These are phyloP conservation scores for Lizanozyma gosingica DNA, from an alignment of 1,139 yeast species.

Conservation along the genomic window DNA sequence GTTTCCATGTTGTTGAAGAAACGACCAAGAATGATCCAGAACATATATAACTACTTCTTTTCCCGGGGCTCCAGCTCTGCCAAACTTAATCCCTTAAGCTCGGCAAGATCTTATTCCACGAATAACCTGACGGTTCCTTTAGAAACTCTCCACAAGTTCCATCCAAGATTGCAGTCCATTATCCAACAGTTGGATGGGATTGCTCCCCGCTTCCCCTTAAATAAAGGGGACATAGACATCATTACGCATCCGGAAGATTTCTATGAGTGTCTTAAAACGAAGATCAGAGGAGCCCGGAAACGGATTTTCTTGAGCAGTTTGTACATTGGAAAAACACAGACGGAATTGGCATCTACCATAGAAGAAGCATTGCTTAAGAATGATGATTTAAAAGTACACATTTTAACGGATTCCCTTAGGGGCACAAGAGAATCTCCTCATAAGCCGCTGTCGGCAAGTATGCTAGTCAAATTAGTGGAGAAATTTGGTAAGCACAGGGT, in stretches of 20 bases:
- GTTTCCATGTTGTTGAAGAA: too few species aligned
- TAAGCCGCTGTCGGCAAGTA: conserved; percentile 59
- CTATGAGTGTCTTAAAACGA: conserved; percentile 50
- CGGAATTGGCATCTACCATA: conserved; percentile 59
- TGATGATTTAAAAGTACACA: conserved; percentile 54
- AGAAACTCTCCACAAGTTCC: conserved; percentile 20
- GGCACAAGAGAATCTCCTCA: conserved; percentile 91
- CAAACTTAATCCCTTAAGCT: neutral
- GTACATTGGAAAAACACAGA: conserved; percentile 77
- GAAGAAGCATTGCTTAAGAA: conserved; percentile 50
- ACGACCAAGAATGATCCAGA: neutral
- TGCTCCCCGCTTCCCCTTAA: conserved; percentile 63
- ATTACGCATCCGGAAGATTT: conserved; percentile 61
- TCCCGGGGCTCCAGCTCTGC: too few species aligned
- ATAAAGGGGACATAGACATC: conserved; percentile 53
- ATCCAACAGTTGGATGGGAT: conserved; percentile 51
- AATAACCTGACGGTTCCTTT: conserved; percentile 17
- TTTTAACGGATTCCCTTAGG: conserved; percentile 79
- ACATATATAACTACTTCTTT: neutral
- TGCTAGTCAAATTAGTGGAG: conserved; percentile 58
- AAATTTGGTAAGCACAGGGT: conserved; percentile 64
- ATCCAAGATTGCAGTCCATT: conserved; percentile 41
- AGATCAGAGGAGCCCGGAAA: conserved; percentile 43
- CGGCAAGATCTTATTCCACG: conserved; percentile 17
- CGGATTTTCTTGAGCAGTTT: conserved; percentile 77